These are phyloP conservation scores for Physcomitrium patens DNA, from an alignment of 225 moss, liverwort and hornwort species.

Conservation along the genomic window DNA sequence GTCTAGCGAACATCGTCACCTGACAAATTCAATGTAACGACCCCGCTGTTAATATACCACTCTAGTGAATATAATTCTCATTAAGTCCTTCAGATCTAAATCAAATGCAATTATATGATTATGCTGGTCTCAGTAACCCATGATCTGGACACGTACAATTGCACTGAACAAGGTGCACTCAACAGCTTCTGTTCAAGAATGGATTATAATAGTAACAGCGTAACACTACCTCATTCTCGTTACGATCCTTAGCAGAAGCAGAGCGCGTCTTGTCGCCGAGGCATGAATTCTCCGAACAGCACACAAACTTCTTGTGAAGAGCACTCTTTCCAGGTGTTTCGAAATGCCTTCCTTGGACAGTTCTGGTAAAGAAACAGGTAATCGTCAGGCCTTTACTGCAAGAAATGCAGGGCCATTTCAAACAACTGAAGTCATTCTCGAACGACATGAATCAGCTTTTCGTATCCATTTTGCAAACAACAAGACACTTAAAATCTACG, in stretches of 20 bases:
- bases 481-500: not conserved
- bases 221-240: constrained; percentile 10
- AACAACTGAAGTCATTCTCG: no score
- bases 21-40: not conserved
- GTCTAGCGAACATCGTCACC: constrained; percentile 28
- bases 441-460: not conserved
- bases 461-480: not conserved
- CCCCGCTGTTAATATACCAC: no score
- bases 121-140: no score
- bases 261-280: constrained; percentile 1
- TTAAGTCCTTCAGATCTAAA: no score
- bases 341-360: not conserved
- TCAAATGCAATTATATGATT: no score
- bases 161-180: no score
- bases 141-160: no score
- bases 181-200: not conserved
- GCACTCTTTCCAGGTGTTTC: not conserved
- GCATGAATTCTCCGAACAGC: constrained; percentile 1
- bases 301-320: not conserved
- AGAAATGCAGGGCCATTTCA: no score
- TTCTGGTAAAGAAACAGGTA: not conserved
- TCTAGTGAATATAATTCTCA: no score
- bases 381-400: not conserved
- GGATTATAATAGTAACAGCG: not conserved
- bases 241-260: not conserved